Percentiles rank a stretch among this genome's conserved stretches.
Evolutionary conservation across 768 basidiomycete genomes (phyloP).

Genomic region (Porphyrellus cyaneotinctus): DNA sequence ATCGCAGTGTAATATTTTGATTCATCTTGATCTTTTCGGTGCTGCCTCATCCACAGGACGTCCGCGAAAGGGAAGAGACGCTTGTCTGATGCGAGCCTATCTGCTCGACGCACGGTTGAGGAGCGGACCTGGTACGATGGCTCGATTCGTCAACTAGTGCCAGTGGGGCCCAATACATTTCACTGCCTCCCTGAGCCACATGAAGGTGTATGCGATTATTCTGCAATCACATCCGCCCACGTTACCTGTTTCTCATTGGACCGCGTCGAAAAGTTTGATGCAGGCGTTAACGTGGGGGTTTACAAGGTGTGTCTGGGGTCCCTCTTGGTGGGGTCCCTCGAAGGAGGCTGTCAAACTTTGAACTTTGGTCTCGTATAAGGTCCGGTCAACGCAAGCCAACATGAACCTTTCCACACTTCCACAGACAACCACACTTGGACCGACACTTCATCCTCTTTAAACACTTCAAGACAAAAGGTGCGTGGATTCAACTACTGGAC

Average conservation of each 20-base stretch:
- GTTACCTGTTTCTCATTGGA: not conserved
- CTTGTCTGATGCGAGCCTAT: conserved; percentile 30
- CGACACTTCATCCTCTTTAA: conserved; percentile 7
- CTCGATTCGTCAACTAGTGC: not conserved
- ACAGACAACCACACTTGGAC: conserved; percentile 34
- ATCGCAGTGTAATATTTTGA: conserved; percentile 13
- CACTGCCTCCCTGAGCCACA: not conserved
- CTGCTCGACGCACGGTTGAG: not conserved
- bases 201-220: not conserved
- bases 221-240: not conserved
- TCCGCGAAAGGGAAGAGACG: not conserved
- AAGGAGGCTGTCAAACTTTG: conserved; percentile 21
- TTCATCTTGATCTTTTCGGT: conserved; percentile 5
- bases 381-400: conserved; percentile 49
- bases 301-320: conserved; percentile 30
- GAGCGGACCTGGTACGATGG: not conserved
- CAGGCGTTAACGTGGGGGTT: conserved; percentile 17
- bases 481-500: not conserved
- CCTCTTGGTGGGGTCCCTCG: conserved; percentile 16
- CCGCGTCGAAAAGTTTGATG: not conserved
- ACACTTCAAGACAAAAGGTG: conserved; percentile 14
- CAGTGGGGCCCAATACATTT: not conserved
- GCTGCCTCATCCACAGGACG: conserved; percentile 14
- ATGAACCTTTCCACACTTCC: conserved; percentile 46
- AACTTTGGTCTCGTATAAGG: conserved; percentile 47